These are phyloP conservation scores for Acrodontium crateriforme DNA, from an alignment of 2,329 filamentous ascomycete genomes.

Conservation along the genomic window DNA sequence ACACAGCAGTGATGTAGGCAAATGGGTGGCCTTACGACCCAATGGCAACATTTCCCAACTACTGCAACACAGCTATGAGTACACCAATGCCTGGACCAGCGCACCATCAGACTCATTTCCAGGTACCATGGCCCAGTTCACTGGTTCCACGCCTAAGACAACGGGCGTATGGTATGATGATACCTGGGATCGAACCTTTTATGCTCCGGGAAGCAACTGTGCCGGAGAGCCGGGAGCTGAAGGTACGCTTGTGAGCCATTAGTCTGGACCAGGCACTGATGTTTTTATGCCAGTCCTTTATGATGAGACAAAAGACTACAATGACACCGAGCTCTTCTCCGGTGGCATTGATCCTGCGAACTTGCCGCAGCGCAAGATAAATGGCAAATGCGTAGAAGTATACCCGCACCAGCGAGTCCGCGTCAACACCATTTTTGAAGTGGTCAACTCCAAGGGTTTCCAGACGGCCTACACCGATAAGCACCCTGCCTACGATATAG, in stretches of 20 bases:
- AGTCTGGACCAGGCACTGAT: conserved; percentile 3
- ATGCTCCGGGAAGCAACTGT: conserved; percentile 12
- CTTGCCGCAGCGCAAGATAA: conserved; percentile 8
- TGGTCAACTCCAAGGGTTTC: conserved; percentile 10
- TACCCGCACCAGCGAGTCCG: conserved; percentile 17
- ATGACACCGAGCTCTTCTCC: conserved; percentile 11
- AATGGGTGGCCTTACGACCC: conserved; percentile 11
- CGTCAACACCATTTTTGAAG: conserved; percentile 20
- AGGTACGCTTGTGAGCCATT: conserved; percentile 8
- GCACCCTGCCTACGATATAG: conserved; percentile 20
- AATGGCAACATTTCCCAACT: conserved; percentile 11
- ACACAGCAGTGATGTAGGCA: conserved; percentile 12
- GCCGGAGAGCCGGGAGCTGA: conserved; percentile 14
- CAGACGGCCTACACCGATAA: conserved; percentile 21
- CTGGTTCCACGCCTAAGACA: conserved; percentile 15
- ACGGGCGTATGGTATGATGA: conserved; percentile 16
- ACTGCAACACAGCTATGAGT: conserved; percentile 12
- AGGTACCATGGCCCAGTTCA: conserved; percentile 11
- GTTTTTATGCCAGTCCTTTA: too few species aligned
- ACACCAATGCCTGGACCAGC: conserved; percentile 15
- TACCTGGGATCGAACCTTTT: conserved; percentile 14
- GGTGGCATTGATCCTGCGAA: conserved; percentile 16
- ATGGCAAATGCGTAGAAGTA: conserved; percentile 11
- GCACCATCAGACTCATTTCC: conserved; percentile 20
- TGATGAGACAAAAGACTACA: conserved; percentile 15